A percentile compares a stretch with the other conserved stretches of the same genome.
Evolutionary conservation across 352 stramenopile genomes (phyloP).

Genomic region (Thraustotheca clavata): DNA sequence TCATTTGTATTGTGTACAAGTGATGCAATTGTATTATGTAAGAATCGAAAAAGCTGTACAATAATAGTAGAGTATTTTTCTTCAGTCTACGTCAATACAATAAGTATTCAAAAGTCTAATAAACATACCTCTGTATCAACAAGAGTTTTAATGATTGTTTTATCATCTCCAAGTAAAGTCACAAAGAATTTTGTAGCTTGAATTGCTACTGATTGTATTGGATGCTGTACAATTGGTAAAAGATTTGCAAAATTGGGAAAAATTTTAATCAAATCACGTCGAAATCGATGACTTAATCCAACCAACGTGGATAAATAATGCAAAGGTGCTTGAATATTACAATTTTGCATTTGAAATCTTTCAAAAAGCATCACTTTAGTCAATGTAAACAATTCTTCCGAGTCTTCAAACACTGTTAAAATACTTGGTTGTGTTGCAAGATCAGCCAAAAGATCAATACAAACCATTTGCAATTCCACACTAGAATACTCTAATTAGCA

Average conservation of each 20-base stretch:
- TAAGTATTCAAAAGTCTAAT: not conserved
- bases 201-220: constrained; percentile 51
- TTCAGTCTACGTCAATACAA: not conserved
- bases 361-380: constrained; percentile 45
- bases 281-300: constrained; percentile 9
- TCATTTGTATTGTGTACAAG: not conserved
- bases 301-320: constrained; percentile 54
- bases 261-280: constrained; percentile 33
- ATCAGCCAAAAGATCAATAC: constrained; percentile 61
- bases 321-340: constrained; percentile 32
- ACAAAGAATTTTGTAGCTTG: constrained; percentile 44
- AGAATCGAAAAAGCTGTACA: not conserved
- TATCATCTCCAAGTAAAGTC: constrained; percentile 51
- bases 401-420: constrained; percentile 38
- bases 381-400: constrained; percentile 35
- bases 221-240: constrained; percentile 57
- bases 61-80: not conserved
- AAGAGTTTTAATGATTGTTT: not conserved
- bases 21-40: constrained; percentile 5
- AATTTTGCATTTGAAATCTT: constrained; percentile 59
- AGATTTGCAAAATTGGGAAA: constrained; percentile 67
- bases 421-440: constrained; percentile 50
- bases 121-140: not conserved
- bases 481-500: constrained; percentile 21
- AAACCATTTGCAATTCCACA: constrained; percentile 35